These are phyloP conservation scores for Trichocladium antarcticum DNA, from an alignment of 495 filamentous ascomycete species.

Conservation along the genomic window DNA sequence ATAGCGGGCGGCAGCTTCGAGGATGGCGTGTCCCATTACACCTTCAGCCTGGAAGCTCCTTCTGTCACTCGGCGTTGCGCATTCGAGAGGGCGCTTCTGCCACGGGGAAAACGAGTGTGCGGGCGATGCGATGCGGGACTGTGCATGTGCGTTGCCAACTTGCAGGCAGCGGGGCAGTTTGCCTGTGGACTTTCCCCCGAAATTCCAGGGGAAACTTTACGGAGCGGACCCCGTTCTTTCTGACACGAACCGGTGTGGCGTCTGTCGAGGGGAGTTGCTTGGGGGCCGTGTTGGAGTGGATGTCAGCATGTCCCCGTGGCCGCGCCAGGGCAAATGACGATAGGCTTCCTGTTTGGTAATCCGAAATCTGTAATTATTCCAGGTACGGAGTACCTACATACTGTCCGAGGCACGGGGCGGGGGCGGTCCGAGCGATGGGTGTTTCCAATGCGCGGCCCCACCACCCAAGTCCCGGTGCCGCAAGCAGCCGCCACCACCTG, in stretches of 20 bases:
- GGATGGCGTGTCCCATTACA: constrained; percentile 26
- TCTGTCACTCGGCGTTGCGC: constrained; percentile 17
- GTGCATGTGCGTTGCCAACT: neutral
- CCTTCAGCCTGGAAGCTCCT: constrained; percentile 9
- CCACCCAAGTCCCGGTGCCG: neutral
- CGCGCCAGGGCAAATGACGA: constrained; percentile 5
- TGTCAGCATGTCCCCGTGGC: neutral
- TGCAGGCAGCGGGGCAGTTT: neutral
- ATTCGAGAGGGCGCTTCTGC: constrained; percentile 2
- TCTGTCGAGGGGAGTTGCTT: neutral
- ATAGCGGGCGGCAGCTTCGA: constrained; percentile 21
- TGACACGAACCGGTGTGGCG: constrained; percentile 2
- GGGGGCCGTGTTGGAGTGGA: constrained; percentile 6
- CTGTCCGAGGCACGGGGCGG: neutral
- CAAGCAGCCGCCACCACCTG: constrained; percentile 4
- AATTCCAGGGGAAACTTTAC: constrained; percentile 4
- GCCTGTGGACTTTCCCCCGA: neutral
- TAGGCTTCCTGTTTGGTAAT: neutral
- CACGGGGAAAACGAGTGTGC: constrained; percentile 2
- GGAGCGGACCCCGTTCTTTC: neutral
- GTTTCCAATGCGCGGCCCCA: neutral
- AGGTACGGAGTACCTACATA: no score
- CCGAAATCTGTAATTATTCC: neutral
- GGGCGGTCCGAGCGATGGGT: neutral
- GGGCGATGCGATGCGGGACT: neutral